These are phyloP conservation scores for Aeminium ludgeri DNA, from an alignment of 495 filamentous ascomycete species.

Conservation along the genomic window DNA sequence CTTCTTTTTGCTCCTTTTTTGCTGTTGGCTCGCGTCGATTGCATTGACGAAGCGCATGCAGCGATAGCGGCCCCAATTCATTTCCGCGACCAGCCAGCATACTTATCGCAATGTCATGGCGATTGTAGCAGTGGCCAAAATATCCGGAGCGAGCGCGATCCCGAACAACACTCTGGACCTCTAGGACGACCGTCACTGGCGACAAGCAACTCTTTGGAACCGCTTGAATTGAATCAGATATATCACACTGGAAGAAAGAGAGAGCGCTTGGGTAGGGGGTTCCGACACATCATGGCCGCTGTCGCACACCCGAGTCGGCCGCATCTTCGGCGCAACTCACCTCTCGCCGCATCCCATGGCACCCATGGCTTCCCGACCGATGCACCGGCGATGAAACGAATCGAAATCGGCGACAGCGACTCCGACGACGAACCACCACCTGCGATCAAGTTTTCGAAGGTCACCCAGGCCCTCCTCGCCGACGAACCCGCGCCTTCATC, in stretches of 20 bases:
- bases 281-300: constrained; percentile 14
- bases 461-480: constrained; percentile 25
- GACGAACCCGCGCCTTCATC: constrained; percentile 18
- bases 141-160: not conserved
- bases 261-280: constrained; percentile 2
- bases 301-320: constrained; percentile 16
- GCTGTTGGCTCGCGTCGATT: too few relatives aligned
- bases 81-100: constrained; percentile 8
- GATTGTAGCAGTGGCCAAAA: constrained; percentile 4
- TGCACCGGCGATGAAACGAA: constrained; percentile 21
- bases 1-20: too few relatives aligned
- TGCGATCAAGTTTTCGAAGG: constrained; percentile 26
- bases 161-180: too few relatives aligned
- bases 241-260: constrained; percentile 1
- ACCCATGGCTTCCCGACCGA: constrained; percentile 20
- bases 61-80: constrained; percentile 8
- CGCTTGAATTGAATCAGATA: constrained; percentile 5
- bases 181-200: not conserved
- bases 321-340: constrained; percentile 19
- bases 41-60: constrained; percentile 4
- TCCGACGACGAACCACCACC: constrained; percentile 27
- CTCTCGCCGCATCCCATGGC: constrained; percentile 20
- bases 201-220: not conserved
- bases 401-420: constrained; percentile 24
- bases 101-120: constrained; percentile 10